Base-by-base conservation (phyloP, 1,284 basidiomycete genomes). In the Cutaneotrichosporon sp. region DNA sequence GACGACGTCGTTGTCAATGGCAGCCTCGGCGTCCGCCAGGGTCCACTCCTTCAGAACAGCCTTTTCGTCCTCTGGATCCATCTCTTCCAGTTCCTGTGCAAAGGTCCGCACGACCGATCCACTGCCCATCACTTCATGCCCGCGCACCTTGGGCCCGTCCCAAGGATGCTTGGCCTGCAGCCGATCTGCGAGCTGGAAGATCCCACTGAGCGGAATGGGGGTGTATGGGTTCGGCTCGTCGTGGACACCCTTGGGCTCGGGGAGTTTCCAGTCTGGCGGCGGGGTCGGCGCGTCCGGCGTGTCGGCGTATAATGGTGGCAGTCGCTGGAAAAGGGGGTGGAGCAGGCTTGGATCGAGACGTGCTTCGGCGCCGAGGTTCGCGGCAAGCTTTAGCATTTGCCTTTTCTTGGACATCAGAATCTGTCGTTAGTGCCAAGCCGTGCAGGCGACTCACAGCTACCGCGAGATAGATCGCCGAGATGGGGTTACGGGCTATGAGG, bases 401-500 rank as follows among this genome's bases (percentile, higher is more conserved):
- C 68, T 61, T 52, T 71, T 73, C 57, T 76, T 76, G 2, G 65
- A 57, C 8, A 75, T 61, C 24, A 76, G 57, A 24, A 76, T 72
- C 74, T 76, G 57, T 8, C 7, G 22, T 26, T 4, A 20, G 37
- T 11, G 17, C 31, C 3, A 5, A n/a, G 3, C 7, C n/a, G 25
- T 12, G 16, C 11, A 20, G 10, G 31, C 6, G 78, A n/a, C 87
- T 63, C 65, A 93, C 88, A 24, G 87, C 85, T 29, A 85, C 83
- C 6, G 83, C 84, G 2, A 96, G 80, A 75, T 94, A 96, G 2
- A 94, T 85, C 1, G 84, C 79, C 2, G 80, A 78, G 31, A 89
- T 82, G 4, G 92, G 92, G 14, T 90, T 90, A 35, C 90, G 80
- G 51, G 83, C 82, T 4, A 96, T 76, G 6, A 96, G 75, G 67